phyloP scores from a whole-genome alignment of 208 protist species.

The Leishmania arabica region DNA sequence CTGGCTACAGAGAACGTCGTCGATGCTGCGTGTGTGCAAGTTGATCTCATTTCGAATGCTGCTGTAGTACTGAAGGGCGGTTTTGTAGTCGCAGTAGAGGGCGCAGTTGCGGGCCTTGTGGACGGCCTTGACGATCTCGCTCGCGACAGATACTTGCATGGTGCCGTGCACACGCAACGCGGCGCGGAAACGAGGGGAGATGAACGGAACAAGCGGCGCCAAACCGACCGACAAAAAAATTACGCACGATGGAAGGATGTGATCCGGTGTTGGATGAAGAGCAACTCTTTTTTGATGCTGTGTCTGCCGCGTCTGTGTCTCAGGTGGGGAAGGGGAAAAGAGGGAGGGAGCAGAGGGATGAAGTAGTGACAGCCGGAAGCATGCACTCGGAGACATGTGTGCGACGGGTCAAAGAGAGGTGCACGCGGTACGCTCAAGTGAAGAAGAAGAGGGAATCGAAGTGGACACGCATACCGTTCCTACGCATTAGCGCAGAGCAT shows the following conservation, averaged over 20 bases:
- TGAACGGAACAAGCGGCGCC: neutral
- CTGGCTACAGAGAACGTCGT: conserved; percentile 32
- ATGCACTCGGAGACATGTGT: neutral
- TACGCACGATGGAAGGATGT: neutral
- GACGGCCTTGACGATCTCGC: conserved; percentile 46
- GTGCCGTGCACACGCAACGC: neutral
- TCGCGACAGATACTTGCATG: conserved; percentile 24
- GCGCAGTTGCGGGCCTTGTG: conserved; percentile 64
- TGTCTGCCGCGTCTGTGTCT: neutral
- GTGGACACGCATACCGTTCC: neutral
- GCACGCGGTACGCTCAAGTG: neutral
- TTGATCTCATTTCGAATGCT: conserved; percentile 53
- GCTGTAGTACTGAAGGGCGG: conserved; percentile 58
- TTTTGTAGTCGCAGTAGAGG: conserved; percentile 71
- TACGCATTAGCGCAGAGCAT: neutral
- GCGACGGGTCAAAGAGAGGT: neutral
- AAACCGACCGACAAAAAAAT: neutral
- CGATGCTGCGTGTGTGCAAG: conserved; percentile 21
- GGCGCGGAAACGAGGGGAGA: neutral
- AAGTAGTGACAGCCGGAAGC: neutral
- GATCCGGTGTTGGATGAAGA: neutral
- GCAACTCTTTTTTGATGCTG: neutral
- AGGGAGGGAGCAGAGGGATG: neutral
- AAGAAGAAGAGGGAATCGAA: neutral
- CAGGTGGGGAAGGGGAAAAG: neutral